Evolutionary conservation across 352 stramenopile species (phyloP).

Genomic region (Phytophthora tubulina): DNA sequence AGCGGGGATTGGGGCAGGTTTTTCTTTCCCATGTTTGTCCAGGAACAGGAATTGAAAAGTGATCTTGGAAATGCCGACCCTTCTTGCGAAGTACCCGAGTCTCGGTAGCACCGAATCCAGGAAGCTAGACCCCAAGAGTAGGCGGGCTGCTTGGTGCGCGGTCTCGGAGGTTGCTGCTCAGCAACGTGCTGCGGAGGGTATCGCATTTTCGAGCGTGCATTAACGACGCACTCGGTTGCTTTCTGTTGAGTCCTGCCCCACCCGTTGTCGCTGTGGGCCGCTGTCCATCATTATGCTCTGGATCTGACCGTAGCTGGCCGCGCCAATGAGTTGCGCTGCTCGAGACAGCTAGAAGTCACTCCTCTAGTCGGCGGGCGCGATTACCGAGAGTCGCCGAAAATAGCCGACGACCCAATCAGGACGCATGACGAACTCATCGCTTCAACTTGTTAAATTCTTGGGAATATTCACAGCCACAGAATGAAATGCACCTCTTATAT

Average conservation of each 20-base stretch:
- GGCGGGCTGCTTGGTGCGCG: conserved; percentile 9
- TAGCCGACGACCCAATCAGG: no score
- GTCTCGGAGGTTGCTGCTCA: conserved; percentile 14
- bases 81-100: background rate
- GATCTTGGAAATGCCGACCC: background rate
- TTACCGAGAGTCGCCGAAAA: background rate
- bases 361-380: conserved; percentile 8
- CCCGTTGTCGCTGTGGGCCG: no score
- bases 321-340: background rate
- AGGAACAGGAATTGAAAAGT: conserved; percentile 9
- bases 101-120: background rate
- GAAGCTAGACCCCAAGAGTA: background rate
- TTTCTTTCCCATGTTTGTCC: conserved; percentile 14
- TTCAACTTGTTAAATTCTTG: background rate
- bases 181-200: conserved; percentile 4
- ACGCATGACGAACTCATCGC: background rate
- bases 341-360: background rate
- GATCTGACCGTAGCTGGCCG: no score
- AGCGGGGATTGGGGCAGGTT: conserved; percentile 15
- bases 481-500: no score
- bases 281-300: no score
- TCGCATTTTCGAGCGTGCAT: background rate
- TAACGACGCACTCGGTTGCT: background rate
- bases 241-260: conserved; percentile 10
- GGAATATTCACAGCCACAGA: no score